Conservation (phyloP, 2,329 filamentous ascomycete genomes). For the Botrytis fragariae region DNA sequence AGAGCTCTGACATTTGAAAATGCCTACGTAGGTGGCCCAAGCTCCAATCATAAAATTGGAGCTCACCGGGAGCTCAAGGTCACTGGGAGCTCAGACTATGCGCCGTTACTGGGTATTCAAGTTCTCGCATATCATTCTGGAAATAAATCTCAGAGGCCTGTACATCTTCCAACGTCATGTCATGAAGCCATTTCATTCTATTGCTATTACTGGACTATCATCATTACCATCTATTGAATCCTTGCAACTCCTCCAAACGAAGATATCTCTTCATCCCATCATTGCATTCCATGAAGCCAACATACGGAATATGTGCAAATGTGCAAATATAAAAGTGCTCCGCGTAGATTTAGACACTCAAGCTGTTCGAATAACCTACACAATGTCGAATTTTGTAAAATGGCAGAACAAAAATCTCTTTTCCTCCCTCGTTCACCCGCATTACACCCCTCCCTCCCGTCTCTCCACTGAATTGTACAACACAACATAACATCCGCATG, state of each 20-base stretch:
- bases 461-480: not conserved
- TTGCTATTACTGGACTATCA: not conserved
- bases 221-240: not conserved
- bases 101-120: not conserved
- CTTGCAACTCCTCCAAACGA: not conserved
- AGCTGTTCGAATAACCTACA: not conserved
- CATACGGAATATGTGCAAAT: not conserved
- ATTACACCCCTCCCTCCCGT: not conserved
- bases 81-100: not conserved
- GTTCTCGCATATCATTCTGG: not conserved
- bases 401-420: not conserved
- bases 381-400: not conserved
- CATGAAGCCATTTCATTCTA: not conserved
- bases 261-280: not conserved
- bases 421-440: not conserved
- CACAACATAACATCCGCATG: too few species aligned
- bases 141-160: too few species aligned
- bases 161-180: not conserved
- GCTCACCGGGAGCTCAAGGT: too few species aligned
- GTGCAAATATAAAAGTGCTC: not conserved
- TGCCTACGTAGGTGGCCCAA: not conserved
- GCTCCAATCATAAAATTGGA: not conserved
- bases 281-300: not conserved
- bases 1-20: not conserved
- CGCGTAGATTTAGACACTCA: not conserved